Evolutionary conservation across 2,329 filamentous ascomycete species (phyloP), one percentile per base, ranked within the genome.

Genomic region (Hymenoscyphus infarciens): DNA sequence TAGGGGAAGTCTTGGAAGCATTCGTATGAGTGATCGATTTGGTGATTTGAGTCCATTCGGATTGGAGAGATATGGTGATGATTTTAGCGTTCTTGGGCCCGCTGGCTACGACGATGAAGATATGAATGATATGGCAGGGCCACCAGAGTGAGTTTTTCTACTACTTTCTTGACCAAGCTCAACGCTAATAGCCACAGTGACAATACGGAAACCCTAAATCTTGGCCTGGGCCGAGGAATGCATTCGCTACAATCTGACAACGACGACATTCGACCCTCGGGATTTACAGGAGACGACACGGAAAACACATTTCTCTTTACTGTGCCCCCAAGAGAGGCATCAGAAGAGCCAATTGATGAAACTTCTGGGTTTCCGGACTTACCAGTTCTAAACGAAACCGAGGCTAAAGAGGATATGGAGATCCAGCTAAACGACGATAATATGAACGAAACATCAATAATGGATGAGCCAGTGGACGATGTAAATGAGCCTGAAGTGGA

Each of bases 21-120:
- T 79, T 60, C 76, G 81, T 27, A 77, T 82, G 71, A 87, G 83
- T 68, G 84, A 87, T 70, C 80, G 77, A 53, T 80, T 79, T 60
- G 72, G 67, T 19, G 69, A 74, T 61, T 35, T 73, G 33, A 71
- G 69, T 56, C 68, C 72, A 3, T 59, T 66, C 16, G 68, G 67
- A 5, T 52, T 67, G 25, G 68, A 59, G 15, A 64, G 61, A 38
- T 64, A 71, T 57, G 66, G 19, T 1, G 66, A 70, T 55, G 71
- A 74, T 57, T 72, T 71, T 22, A 74, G 69, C 49, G 70, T 73
- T 56, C 57, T 73, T 15, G 61, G 57, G 56, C 65, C 63, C n/a
- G 62, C 63, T n/a, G 64, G 31, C 10, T 67, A 67, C 31, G 66
- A 66, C 27, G 66, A 68, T 49, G 66, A 68, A 38, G 65, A 68